A percentile compares a stretch with the other conserved stretches of the same genome.
Evolutionary conservation across 495 filamentous ascomycete species (phyloP).

Genomic region (Friedmanniomyces simplex): DNA sequence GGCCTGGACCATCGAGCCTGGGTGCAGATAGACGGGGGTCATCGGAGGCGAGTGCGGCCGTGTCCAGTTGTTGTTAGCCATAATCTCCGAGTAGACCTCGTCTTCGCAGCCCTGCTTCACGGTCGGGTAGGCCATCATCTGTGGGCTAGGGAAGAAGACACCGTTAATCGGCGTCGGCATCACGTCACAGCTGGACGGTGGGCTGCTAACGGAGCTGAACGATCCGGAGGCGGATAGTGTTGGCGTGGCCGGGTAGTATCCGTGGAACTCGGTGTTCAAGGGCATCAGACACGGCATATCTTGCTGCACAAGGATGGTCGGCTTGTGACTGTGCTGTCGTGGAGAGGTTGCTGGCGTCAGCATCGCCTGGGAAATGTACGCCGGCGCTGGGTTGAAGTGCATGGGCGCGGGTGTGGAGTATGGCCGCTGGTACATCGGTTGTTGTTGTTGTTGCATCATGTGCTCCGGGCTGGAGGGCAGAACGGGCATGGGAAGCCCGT

Average conservation of each 20-base stretch:
- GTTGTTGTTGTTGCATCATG: conserved; percentile 22
- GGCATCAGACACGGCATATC: conserved; percentile 49
- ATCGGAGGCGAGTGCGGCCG: conserved; percentile 71
- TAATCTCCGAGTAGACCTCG: conserved; percentile 62
- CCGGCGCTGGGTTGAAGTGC: conserved; percentile 23
- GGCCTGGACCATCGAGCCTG: conserved; percentile 34
- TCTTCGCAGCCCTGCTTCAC: conserved; percentile 74
- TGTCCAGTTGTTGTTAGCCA: conserved; percentile 67
- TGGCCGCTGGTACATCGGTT: conserved; percentile 63
- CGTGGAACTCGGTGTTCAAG: conserved; percentile 66
- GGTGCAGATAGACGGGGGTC: conserved; percentile 52
- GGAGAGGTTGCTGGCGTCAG: conserved; percentile 74
- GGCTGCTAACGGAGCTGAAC: conserved; percentile 70
- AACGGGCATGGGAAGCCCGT: conserved; percentile 39
- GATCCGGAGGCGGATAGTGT: conserved; percentile 68
- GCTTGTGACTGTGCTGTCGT: conserved; percentile 62
- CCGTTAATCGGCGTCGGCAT: conserved; percentile 75
- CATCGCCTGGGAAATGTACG: conserved; percentile 51
- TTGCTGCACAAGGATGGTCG: conserved; percentile 59
- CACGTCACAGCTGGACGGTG: conserved; percentile 63
- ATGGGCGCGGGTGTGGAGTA: conserved; percentile 47
- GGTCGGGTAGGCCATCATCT: conserved; percentile 47
- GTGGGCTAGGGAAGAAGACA: conserved; percentile 63
- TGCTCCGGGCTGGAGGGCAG: conserved; percentile 29
- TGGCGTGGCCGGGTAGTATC: conserved; percentile 78